Base-by-base conservation (phyloP, 2,329 filamentous ascomycete genomes). In the Epichloe glyceriae region DNA sequence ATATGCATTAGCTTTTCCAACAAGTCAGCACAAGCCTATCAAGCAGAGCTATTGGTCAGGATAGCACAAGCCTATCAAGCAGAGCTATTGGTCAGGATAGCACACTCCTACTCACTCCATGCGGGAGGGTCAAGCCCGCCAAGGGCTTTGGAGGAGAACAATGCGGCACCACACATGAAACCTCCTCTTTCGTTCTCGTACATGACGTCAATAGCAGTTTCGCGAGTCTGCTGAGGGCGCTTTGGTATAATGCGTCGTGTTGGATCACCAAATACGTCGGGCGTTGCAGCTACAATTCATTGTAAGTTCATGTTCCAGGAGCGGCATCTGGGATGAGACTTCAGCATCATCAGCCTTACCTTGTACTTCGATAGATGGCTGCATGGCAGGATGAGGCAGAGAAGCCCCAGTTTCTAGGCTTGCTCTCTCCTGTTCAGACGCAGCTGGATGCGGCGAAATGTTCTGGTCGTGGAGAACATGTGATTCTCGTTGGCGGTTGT, bases 151-250 rank as follows among this genome's bases (percentile, higher is more conserved):
- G 82, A 78, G 1, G 90, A 95, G 71, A 96, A 98, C n/a, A 94
- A 76, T 0, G 90, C 83, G 12, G 89, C 78, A 30, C 93, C 91
- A 60, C 91, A 97, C 54, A 95, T 73, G 62, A 96, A 95, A 39
- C 81, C 83, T 11, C 93, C 93, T 52, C 93, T 80, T 69, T 98
- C 87, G 62, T 98, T 98, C 66, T 98, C 93, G 67, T 95, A 97
- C 0, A 98, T 73, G 5, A 97, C 79, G 56, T 98, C 93, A 54
- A 97, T 81, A 30, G 79, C 83, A 2, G 73, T 72, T 56, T 82
- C 63, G 70, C 75, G 55, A 62, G 68, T 52, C 66, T 61, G 55
- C 35, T 64, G 57, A 14, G 58, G 61, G 45, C 57, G 62, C 38
- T 55, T 62, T 8, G 64, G 63, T 40, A 65, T 64, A 35, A 71